phyloP scores from a whole-genome alignment of 768 basidiomycete species.

The Rhodotorula kratochvilovae region DNA sequence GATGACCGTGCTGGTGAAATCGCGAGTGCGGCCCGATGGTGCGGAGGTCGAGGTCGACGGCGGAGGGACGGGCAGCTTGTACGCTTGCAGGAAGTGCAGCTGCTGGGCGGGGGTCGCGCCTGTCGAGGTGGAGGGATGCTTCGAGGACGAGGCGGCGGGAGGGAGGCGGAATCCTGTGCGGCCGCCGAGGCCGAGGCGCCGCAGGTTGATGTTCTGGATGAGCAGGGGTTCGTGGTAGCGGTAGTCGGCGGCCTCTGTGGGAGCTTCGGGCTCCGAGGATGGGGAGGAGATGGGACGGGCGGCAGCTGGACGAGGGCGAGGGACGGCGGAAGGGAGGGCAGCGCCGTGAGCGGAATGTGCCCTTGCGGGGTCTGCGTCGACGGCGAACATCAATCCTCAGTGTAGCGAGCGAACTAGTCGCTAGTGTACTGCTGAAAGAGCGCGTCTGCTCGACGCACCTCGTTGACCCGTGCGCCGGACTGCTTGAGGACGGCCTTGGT shows the following conservation, averaged over 20 bases:
- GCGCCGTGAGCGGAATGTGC: neutral
- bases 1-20: conserved; percentile 15
- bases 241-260: neutral
- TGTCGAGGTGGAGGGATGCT: neutral
- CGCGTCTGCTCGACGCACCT: neutral
- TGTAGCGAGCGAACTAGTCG: no score
- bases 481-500: neutral
- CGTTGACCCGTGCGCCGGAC: neutral
- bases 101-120: neutral
- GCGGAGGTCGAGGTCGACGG: neutral
- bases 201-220: conserved; percentile 7
- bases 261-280: neutral
- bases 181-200: conserved; percentile 11
- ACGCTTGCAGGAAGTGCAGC: conserved; percentile 15
- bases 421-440: no score
- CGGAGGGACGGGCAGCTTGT: neutral
- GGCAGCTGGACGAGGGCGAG: conserved; percentile 2
- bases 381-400: neutral
- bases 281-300: neutral
- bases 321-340: conserved; percentile 1
- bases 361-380: neutral
- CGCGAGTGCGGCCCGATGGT: neutral
- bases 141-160: neutral
- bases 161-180: conserved; percentile 1
- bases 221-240: neutral